Conservation (phyloP, 768 basidiomycete genomes). For the Kwoniella pini region DNA sequence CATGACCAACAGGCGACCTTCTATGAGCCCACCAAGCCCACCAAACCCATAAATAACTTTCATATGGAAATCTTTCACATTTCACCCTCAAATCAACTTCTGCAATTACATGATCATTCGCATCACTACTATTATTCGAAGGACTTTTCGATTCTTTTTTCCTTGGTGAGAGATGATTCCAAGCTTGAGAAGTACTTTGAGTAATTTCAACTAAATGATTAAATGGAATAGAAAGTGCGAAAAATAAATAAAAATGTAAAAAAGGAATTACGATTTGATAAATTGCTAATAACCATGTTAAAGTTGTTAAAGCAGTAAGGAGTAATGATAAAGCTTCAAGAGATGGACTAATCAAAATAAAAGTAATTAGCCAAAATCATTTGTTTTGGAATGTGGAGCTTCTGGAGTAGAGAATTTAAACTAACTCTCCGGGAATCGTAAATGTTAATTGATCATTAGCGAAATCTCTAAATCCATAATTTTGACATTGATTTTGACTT, state of each 20-base stretch:
- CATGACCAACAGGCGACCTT: slow-evolving; percentile 30
- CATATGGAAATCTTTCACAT: slow-evolving; percentile 52
- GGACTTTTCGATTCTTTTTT: slow-evolving; percentile 60
- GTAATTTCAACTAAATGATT: slow-evolving; percentile 22
- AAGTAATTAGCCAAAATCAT: not conserved
- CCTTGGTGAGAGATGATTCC: no score
- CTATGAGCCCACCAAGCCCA: slow-evolving; percentile 46
- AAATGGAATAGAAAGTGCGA: slow-evolving; percentile 42
- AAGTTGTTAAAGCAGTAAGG: slow-evolving; percentile 24
- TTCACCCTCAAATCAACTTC: slow-evolving; percentile 41
- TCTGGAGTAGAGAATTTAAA: no score
- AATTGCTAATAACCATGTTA: slow-evolving; percentile 34
- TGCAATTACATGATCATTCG: not conserved
- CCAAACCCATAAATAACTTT: slow-evolving; percentile 46
- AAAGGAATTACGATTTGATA: slow-evolving; percentile 30
- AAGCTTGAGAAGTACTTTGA: not conserved
- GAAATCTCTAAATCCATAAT: slow-evolving; percentile 11
- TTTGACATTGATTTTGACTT: no score
- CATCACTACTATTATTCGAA: not conserved
- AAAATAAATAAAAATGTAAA: slow-evolving; percentile 45
- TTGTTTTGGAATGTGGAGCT: no score
- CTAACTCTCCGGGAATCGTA: slow-evolving; percentile 13
- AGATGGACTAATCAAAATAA: slow-evolving; percentile 13
- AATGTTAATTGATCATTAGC: slow-evolving; percentile 4
- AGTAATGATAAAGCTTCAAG: slow-evolving; percentile 21